These are phyloP conservation scores for Trapa incisa DNA, from an alignment of 345 rosid species.

Conservation along the genomic window DNA sequence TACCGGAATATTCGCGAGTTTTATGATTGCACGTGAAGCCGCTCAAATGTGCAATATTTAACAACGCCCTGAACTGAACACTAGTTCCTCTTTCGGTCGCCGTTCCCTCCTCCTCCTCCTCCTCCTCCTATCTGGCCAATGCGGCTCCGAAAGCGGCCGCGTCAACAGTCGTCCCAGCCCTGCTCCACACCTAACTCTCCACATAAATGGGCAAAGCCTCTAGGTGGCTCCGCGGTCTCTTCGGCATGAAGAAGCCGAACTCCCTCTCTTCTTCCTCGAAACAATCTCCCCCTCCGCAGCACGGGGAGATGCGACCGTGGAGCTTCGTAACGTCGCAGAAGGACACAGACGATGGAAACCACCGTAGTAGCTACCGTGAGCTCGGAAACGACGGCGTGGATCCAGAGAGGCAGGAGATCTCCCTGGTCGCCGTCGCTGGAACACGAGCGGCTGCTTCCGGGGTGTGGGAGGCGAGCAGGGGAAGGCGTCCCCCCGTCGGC, in stretches of 20 bases:
- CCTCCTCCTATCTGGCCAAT: background rate
- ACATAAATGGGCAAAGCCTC: conserved; percentile 69
- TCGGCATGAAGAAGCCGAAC: conserved; percentile 60
- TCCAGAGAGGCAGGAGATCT: conserved; percentile 49
- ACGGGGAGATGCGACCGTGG: conserved; percentile 68
- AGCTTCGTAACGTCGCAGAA: conserved; percentile 68
- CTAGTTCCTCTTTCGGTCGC: background rate
- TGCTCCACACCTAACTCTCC: background rate
- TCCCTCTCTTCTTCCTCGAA: conserved; percentile 12
- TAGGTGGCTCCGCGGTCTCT: conserved; percentile 55
- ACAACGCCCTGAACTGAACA: background rate
- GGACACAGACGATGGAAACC: conserved; percentile 18
- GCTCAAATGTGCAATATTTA: too few relatives aligned
- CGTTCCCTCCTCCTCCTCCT: conserved; percentile 5
- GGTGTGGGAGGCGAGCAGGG: conserved; percentile 64
- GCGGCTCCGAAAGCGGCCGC: conserved; percentile 2
- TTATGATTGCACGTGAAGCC: too few relatives aligned
- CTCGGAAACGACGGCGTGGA: conserved; percentile 12
- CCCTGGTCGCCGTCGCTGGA: conserved; percentile 67
- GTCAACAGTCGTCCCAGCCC: background rate
- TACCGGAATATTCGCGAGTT: too few relatives aligned
- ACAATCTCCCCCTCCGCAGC: conserved; percentile 1
- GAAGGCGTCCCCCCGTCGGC: conserved; percentile 25
- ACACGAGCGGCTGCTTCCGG: conserved; percentile 73
- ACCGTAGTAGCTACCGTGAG: background rate